A percentile compares a stretch with the other conserved stretches of the same genome.
These are phyloP conservation scores for Eutrema heterophyllum DNA, from an alignment of 345 rosid genomes.

Conservation along the genomic window DNA sequence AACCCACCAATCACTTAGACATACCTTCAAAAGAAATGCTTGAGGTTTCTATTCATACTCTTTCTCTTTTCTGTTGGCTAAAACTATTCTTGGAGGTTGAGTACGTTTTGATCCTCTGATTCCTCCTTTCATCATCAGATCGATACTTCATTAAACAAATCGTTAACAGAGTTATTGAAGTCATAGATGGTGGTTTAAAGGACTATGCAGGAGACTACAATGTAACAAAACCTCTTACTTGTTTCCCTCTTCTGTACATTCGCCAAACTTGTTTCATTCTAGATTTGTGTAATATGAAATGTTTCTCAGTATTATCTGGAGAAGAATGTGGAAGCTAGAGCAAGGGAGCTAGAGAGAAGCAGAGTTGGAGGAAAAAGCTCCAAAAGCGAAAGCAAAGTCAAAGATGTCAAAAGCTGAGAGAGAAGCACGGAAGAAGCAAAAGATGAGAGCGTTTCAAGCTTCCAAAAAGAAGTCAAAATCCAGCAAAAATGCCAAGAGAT, in stretches of 20 bases:
- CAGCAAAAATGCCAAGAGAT: constrained; percentile 78
- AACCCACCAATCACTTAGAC: constrained; percentile 95
- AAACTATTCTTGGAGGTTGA: neutral
- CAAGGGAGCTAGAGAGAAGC: constrained; percentile 61
- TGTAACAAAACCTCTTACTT: constrained; percentile 26
- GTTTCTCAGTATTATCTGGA: constrained; percentile 64
- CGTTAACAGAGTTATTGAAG: constrained; percentile 91
- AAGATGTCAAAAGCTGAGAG: constrained; percentile 98
- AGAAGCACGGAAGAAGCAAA: constrained; percentile 87
- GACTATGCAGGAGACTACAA: constrained; percentile 89
- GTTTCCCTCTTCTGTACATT: neutral
- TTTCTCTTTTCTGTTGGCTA: neutral
- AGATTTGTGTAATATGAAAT: neutral
- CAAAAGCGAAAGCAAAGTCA: constrained; percentile 87
- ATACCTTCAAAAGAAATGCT: constrained; percentile 99
- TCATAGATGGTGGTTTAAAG: constrained; percentile 56
- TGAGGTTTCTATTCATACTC: constrained; percentile 46
- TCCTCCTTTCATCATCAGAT: constrained; percentile 39
- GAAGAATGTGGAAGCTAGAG: constrained; percentile 91
- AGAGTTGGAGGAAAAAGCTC: constrained; percentile 79
- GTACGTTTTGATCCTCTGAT: neutral
- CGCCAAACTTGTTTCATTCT: neutral
- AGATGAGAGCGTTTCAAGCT: constrained; percentile 79
- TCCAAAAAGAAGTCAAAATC: constrained; percentile 73
- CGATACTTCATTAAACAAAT: constrained; percentile 91